Conservation (phyloP, 177 flowering plant genomes). For the Vitis hybrid region DNA sequence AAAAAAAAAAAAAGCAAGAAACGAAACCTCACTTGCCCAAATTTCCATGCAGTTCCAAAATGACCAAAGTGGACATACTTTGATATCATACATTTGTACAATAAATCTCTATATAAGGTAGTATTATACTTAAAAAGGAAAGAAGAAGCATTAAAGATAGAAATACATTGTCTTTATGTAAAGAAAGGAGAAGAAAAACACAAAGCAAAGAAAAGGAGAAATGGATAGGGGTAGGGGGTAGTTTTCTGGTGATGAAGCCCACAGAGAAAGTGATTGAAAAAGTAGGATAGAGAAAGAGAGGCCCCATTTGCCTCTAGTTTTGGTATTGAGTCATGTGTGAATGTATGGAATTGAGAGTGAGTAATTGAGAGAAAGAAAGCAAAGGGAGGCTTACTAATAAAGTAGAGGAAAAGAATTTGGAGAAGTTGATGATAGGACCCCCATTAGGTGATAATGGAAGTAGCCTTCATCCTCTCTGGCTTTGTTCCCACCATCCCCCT, state of each 20-base stretch:
- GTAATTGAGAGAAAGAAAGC: constrained; percentile 1
- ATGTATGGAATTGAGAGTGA: constrained; percentile 4
- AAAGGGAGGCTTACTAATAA: neutral
- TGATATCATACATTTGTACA: no score
- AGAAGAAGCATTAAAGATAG: neutral
- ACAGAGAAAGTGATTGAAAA: constrained; percentile 29
- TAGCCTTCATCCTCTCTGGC: constrained; percentile 55
- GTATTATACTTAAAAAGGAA: neutral
- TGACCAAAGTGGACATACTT: neutral
- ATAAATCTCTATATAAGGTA: neutral
- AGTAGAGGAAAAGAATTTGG: neutral
- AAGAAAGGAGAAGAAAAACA: constrained; percentile 2
- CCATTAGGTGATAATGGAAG: constrained; percentile 33
- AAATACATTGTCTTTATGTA: constrained; percentile 2
- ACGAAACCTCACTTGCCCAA: no score
- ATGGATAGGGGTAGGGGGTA: constrained; percentile 4
- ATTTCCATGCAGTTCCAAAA: neutral
- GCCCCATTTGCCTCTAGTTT: constrained; percentile 31
- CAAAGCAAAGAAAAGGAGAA: constrained; percentile 1
- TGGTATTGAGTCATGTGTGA: constrained; percentile 23
- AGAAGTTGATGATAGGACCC: constrained; percentile 8
- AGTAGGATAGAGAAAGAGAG: constrained; percentile 14
- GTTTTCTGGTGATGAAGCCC: constrained; percentile 28
- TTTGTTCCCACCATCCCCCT: constrained; percentile 28
- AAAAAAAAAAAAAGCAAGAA: no score